Conservation (phyloP, 306 rosid genomes). For the Lagenaria siceraria region DNA sequence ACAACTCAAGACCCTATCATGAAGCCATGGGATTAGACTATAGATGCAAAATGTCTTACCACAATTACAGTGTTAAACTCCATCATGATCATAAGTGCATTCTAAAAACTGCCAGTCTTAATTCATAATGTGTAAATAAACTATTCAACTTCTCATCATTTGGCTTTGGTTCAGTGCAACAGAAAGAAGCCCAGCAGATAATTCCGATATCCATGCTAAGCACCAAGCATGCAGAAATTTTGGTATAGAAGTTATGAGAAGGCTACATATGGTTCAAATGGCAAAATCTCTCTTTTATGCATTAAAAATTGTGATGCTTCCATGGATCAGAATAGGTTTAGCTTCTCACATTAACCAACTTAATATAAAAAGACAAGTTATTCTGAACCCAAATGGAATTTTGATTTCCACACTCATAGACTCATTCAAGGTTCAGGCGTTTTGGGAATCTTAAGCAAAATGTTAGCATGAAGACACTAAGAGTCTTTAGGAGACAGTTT, state of each 20-base stretch:
- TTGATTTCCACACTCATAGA: not conserved
- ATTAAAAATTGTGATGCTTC: not conserved
- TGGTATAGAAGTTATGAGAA: not conserved
- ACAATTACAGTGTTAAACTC: not conserved
- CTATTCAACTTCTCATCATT: not conserved
- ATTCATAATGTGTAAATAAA: not conserved
- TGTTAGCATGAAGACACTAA: not conserved
- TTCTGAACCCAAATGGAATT: not conserved
- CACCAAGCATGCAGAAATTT: not conserved
- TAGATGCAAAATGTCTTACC: not conserved
- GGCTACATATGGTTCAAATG: not conserved
- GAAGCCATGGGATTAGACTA: not conserved
- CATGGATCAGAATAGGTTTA: not conserved
- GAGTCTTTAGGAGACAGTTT: not conserved
- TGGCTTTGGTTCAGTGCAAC: not conserved
- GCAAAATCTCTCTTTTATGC: not conserved
- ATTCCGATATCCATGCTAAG: not conserved
- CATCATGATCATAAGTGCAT: not conserved
- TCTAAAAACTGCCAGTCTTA: not conserved
- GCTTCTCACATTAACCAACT: not conserved
- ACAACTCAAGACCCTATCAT: not conserved
- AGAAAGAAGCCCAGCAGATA: not conserved
- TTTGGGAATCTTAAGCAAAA: not conserved
- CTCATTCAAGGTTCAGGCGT: not conserved
- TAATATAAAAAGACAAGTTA: not conserved